Evolutionary conservation across 2,329 filamentous ascomycete genomes (phyloP), one percentile per base, ranked within the genome.

Genomic region (Colletotrichum phormii): DNA sequence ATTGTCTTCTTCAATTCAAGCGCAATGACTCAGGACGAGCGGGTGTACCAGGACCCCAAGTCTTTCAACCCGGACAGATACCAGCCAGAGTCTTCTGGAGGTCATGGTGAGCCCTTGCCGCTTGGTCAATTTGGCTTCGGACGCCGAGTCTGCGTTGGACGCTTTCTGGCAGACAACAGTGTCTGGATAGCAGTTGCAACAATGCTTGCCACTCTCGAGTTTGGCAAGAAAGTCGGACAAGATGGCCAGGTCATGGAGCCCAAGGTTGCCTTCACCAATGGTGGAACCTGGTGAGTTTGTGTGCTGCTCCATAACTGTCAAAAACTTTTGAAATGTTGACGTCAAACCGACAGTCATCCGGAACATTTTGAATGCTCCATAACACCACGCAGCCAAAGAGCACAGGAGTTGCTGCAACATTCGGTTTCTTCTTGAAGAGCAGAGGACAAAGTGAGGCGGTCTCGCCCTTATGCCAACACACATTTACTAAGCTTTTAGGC

Each of bases 31-130:
- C 80, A 81, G 51, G 81, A 89, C 72, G 75, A 82, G 62, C 61
- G 67, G 4, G 77, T 81, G 2, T 88, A 88, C 78, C 69, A 65
- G 4, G 73, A 85, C 62, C 84, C 86, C 1, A 81, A 84, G 24
- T 71, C 69, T 7, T 88, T 88, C 75, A 81, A 86, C 51, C 86
- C 87, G 0, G 84, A 86, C 66, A 80, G 87, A 6, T 89, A 84
- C 74, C 86, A 77, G 75, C 57, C 71, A 37, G 37, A 22, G 29
- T 73, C 67, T 26, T 67, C 60, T 37, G 71, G 71, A 42, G 71
- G 71, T 8, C 77, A 78, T 24, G 84, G 84, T 7, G 86, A 88
- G 77, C 85, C 87, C 24, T 80, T 82, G 59, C 86, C 85, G 0
- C 80, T 78, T 22, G 86, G 85, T 22, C 80, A 82, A 53, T 81